A percentile compares a stretch with the other conserved stretches of the same genome.
phyloP scores from a whole-genome alignment of 164 flowering plant species.

The Cinnamomum chago region DNA sequence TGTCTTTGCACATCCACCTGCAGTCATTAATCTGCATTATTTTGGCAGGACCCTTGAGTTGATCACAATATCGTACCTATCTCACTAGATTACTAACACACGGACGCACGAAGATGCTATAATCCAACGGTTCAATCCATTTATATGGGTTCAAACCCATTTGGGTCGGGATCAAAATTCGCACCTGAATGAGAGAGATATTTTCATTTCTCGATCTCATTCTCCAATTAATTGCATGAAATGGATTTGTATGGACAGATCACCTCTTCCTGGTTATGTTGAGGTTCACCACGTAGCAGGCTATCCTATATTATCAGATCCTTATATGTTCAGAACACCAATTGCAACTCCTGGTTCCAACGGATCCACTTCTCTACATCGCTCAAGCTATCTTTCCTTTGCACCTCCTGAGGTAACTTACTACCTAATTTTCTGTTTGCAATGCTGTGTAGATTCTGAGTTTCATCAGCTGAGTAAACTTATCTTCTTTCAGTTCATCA shows the following conservation, averaged over 20 bases:
- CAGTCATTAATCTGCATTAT: too few species aligned
- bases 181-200: too few species aligned
- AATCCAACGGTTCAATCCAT: too few species aligned
- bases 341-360: slow-evolving; percentile 58
- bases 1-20: too few species aligned
- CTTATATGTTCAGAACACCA: slow-evolving; percentile 41
- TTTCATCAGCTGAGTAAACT: background rate
- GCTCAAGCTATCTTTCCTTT: slow-evolving; percentile 73
- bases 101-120: too few species aligned
- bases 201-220: background rate
- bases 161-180: too few species aligned
- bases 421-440: background rate
- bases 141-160: too few species aligned
- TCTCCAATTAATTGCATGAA: background rate
- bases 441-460: background rate
- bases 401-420: slow-evolving; percentile 89
- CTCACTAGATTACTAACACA: too few species aligned
- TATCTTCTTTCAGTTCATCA: too few species aligned
- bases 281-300: slow-evolving; percentile 58
- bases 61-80: too few species aligned
- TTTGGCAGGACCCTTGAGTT: too few species aligned
- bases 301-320: slow-evolving; percentile 65
- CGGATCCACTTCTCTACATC: slow-evolving; percentile 30
- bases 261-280: slow-evolving; percentile 63
- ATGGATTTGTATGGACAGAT: slow-evolving; percentile 30